Evolutionary conservation across 2,329 filamentous ascomycete genomes (phyloP).

Genomic region (Alternaria metachromatica): DNA sequence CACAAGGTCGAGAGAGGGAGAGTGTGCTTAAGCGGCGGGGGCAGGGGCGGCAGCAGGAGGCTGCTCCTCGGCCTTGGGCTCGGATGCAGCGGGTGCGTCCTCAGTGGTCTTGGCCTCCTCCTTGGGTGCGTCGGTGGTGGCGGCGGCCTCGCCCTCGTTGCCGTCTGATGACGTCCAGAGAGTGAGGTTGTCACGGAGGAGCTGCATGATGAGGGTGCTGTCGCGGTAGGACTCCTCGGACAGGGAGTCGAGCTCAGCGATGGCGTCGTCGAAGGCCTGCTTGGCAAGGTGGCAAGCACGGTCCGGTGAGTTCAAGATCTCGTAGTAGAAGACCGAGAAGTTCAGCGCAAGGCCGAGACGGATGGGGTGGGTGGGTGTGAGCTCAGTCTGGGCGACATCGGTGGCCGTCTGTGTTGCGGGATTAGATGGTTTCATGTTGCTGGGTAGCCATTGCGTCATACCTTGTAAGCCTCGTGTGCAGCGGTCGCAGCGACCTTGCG

Average conservation of each 20-base stretch:
- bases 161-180: slow-evolving; percentile 97
- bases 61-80: slow-evolving; percentile 41
- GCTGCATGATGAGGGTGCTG: slow-evolving; percentile 99
- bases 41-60: slow-evolving; percentile 39
- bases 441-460: slow-evolving; percentile 55
- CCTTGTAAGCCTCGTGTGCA: slow-evolving; percentile 97
- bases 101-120: slow-evolving; percentile 65
- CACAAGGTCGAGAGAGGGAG: slow-evolving; percentile 42
- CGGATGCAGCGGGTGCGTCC: slow-evolving; percentile 53
- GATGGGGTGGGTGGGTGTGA: slow-evolving; percentile 97
- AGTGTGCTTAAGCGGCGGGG: slow-evolving; percentile 43
- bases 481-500: slow-evolving; percentile 86
- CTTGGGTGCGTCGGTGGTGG: slow-evolving; percentile 65
- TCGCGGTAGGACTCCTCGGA: slow-evolving; percentile 99
- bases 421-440: slow-evolving; percentile 25
- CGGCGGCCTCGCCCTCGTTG: slow-evolving; percentile 74
- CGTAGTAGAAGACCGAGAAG: slow-evolving; percentile 99
- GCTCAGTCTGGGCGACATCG: slow-evolving; percentile 96
- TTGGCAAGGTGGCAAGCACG: slow-evolving; percentile 98
- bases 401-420: slow-evolving; percentile 77
- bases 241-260: slow-evolving; percentile 96
- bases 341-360: slow-evolving; percentile 96
- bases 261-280: slow-evolving; percentile 98
- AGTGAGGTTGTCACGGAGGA: slow-evolving; percentile 96
- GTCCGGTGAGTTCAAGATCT: slow-evolving; percentile 98